These are phyloP conservation scores for Phalaenopsis equestris DNA, from an alignment of 106 monocot genomes.

Conservation along the genomic window DNA sequence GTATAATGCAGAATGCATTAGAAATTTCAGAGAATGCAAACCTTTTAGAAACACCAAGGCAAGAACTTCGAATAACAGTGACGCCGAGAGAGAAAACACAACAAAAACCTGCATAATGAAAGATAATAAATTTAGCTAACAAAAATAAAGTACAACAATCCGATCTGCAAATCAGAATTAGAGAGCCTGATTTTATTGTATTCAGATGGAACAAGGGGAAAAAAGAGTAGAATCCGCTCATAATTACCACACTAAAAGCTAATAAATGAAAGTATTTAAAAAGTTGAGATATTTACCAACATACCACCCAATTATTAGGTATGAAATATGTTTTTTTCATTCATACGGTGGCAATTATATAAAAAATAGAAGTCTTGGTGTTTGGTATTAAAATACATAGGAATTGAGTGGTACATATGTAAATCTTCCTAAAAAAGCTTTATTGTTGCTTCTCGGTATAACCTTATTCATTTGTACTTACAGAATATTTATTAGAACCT, in stretches of 20 bases:
- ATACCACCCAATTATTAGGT: too few relatives aligned
- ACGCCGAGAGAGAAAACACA: constrained; percentile 33
- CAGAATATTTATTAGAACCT: constrained; percentile 84
- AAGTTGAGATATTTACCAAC: too few relatives aligned
- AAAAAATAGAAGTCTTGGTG: too few relatives aligned
- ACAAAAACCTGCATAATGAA: constrained; percentile 54
- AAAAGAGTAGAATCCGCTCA: not conserved
- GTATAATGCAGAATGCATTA: not conserved
- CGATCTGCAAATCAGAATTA: not conserved
- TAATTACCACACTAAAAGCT: not conserved
- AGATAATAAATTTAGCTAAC: constrained; percentile 3
- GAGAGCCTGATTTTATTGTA: not conserved
- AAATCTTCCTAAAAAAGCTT: not conserved
- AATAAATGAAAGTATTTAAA: too few relatives aligned
- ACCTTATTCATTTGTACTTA: constrained; percentile 26
- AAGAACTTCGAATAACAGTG: constrained; percentile 36
- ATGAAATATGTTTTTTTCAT: too few relatives aligned
- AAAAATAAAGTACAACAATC: not conserved
- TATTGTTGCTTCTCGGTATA: not conserved
- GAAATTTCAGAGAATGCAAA: constrained; percentile 14
- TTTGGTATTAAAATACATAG: too few relatives aligned
- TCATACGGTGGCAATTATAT: too few relatives aligned
- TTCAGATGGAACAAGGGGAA: not conserved
- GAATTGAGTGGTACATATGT: too few relatives aligned
- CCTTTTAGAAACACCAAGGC: constrained; percentile 49